A percentile compares a stretch with the other conserved stretches of the same genome.
Evolutionary conservation across 1,284 basidiomycete genomes (phyloP).

Genomic region (Schizopora paradoxa): DNA sequence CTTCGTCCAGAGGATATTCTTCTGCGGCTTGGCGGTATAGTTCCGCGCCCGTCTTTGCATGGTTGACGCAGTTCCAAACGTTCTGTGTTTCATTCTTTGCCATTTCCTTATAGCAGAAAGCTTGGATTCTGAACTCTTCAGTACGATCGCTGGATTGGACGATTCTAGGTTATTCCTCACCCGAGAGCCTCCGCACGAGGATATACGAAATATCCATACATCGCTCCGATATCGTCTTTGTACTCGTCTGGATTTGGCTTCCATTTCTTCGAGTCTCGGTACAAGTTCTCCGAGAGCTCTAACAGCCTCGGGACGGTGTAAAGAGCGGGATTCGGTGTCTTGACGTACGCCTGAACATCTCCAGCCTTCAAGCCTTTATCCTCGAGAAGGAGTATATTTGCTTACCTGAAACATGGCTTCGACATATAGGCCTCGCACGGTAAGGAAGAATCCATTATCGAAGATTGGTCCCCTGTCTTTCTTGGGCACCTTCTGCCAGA

Average conservation of each 20-base stretch:
- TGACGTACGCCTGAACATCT: not conserved
- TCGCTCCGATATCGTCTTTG: not conserved
- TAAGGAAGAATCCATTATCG: conserved; percentile 19
- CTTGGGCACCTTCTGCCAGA: conserved; percentile 16
- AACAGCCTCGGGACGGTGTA: conserved; percentile 9
- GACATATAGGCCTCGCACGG: conserved; percentile 16
- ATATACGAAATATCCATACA: conserved; percentile 8
- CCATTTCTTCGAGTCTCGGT: conserved; percentile 8
- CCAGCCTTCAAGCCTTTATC: not conserved
- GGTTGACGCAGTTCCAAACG: too few species aligned
- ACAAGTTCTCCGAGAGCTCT: conserved; percentile 13
- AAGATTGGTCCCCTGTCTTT: conserved; percentile 20
- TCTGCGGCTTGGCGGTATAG: conserved; percentile 13
- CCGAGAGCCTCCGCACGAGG: conserved; percentile 11
- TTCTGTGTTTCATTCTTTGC: conserved; percentile 1
- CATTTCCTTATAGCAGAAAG: conserved; percentile 7
- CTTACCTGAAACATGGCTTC: conserved; percentile 17
- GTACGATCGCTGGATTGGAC: not conserved
- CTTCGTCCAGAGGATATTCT: conserved; percentile 17
- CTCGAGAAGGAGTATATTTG: not conserved
- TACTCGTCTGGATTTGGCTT: not conserved
- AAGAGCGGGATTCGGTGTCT: not conserved
- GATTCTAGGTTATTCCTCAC: conserved; percentile 2
- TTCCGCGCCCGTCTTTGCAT: too few species aligned
- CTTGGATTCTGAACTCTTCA: conserved; percentile 1